Percentiles rank a stretch among this genome's conserved stretches.
Conservation (phyloP, 768 basidiomycete genomes). For the Agrocybe pediades region DNA sequence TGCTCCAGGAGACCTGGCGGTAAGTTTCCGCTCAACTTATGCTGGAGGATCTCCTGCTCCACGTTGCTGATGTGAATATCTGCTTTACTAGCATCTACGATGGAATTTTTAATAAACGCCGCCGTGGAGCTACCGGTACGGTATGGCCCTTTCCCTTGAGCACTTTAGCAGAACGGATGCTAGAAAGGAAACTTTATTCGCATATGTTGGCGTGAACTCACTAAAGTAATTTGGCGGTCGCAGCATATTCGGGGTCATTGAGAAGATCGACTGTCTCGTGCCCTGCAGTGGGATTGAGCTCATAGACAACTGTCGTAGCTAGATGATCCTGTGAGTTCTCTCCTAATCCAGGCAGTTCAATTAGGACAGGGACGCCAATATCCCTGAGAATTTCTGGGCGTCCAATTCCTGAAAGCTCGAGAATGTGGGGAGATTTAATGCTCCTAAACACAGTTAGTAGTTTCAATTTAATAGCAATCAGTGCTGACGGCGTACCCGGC, state of each 20-base stretch:
- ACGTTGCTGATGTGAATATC: too few species aligned
- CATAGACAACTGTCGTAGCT: slow-evolving; percentile 2
- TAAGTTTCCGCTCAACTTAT: too few species aligned
- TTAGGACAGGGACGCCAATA: slow-evolving; percentile 41
- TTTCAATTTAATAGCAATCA: background rate
- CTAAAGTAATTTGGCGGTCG: slow-evolving; percentile 32
- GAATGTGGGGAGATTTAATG: slow-evolving; percentile 44
- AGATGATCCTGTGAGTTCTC: slow-evolving; percentile 37
- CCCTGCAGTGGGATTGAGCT: slow-evolving; percentile 4
- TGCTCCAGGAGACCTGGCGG: too few species aligned
- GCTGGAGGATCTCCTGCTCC: too few species aligned
- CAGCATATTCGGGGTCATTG: slow-evolving; percentile 41
- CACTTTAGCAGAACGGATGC: too few species aligned
- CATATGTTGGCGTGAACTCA: too few species aligned
- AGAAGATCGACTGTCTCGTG: slow-evolving; percentile 42
- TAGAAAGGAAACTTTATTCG: too few species aligned
- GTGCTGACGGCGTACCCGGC: slow-evolving; percentile 13
- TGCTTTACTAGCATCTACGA: too few species aligned
- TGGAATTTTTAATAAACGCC: too few species aligned
- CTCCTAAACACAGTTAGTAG: slow-evolving; percentile 1
- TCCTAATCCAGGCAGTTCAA: slow-evolving; percentile 60
- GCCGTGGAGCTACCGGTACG: too few species aligned
- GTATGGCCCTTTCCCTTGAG: too few species aligned
- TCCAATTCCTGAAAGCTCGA: slow-evolving; percentile 58
- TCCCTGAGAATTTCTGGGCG: slow-evolving; percentile 46